phyloP scores from a whole-genome alignment of 2,329 filamentous ascomycete genomes.

The Colletotrichum navitas region DNA sequence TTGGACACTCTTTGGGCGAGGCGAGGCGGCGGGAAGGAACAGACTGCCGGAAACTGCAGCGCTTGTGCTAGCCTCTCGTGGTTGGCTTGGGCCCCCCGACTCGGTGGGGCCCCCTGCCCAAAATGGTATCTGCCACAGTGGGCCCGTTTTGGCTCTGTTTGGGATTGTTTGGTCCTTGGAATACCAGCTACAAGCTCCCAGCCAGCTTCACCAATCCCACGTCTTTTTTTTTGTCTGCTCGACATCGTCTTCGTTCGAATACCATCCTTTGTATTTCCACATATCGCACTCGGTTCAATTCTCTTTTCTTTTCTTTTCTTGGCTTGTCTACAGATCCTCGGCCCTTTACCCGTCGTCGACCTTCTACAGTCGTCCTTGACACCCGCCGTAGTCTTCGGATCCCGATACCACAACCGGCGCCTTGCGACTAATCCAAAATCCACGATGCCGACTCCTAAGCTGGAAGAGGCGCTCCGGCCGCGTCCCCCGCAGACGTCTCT shows the following conservation, averaged over 20 bases:
- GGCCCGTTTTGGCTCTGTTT: slow-evolving; percentile 42
- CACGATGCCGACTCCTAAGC: slow-evolving; percentile 26
- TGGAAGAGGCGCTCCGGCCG: slow-evolving; percentile 29
- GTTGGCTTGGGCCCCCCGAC: slow-evolving; percentile 28
- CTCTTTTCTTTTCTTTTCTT: not conserved
- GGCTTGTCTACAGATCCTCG: not conserved
- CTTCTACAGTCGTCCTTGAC: not conserved
- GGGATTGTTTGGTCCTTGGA: slow-evolving; percentile 38
- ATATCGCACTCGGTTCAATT: not conserved
- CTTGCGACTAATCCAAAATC: not conserved
- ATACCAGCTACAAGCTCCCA: slow-evolving; percentile 21
- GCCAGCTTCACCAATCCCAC: slow-evolving; percentile 21
- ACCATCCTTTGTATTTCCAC: slow-evolving; percentile 20
- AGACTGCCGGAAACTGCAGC: slow-evolving; percentile 15
- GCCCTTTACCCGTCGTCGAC: not conserved
- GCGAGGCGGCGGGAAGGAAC: slow-evolving; percentile 5
- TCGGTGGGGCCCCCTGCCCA: slow-evolving; percentile 21
- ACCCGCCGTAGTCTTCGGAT: not conserved
- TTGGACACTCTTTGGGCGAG: not conserved
- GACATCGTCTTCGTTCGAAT: slow-evolving; percentile 12
- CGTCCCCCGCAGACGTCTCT: slow-evolving; percentile 30
- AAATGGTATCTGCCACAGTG: slow-evolving; percentile 41
- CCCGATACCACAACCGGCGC: not conserved
- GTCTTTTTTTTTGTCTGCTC: slow-evolving; percentile 6
- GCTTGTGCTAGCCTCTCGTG: too few relatives aligned